Evolutionary conservation across 2,329 filamentous ascomycete species (phyloP), one percentile per base, ranked within the genome.

Genomic region (Purpureocillium takamizusanense): DNA sequence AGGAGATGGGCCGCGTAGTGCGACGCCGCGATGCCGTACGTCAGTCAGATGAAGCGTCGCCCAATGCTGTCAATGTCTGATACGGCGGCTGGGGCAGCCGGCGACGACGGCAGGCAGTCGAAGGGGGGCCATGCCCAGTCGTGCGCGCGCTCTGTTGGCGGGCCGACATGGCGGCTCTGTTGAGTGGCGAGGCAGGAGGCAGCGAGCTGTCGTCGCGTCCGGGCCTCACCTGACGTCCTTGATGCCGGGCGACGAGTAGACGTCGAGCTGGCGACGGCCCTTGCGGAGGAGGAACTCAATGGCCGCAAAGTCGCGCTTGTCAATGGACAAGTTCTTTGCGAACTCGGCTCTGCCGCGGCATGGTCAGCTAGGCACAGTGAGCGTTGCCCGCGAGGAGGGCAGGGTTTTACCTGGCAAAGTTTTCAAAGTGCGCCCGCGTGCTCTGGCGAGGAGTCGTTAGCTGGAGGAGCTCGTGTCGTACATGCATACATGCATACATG

Each of bases 251-350:
- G 81, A 76, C n/a, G 82, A 77, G 61, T 92, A 92, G 33, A 80
- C 74, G 46, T 94, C 86, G 14, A 95, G 67, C 56, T 95, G 87
- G 33, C 86, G 75, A 31, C 76, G 73, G 16, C 89, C 89, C 57
- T 86, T 90, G 43, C 89, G 76, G 37, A 95, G 57, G 27, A 94
- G 66, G 57, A 86, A 92, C 60, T 95, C 89, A 41, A 95, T 82
- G 6, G 87, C 81, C 13, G 72, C 70, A 60, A 95, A 95, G 54
- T 95, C 87, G 50, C 86, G 87, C 62, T 86, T 92, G 59, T 84
- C 81, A 39, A 94, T 59, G 8, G 59, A 55, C 11, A 77, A 55
- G 53, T 85, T 72, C 55, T 83, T 84, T 30, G 78, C 68, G 54
- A 98, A 97, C 55, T 95, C 87, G 21, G 68, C 17, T 21, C 46